A percentile compares a stretch with the other conserved stretches of the same genome.
Conservation (phyloP, 768 basidiomycete species). For the Rhodotorula babjevae region DNA sequence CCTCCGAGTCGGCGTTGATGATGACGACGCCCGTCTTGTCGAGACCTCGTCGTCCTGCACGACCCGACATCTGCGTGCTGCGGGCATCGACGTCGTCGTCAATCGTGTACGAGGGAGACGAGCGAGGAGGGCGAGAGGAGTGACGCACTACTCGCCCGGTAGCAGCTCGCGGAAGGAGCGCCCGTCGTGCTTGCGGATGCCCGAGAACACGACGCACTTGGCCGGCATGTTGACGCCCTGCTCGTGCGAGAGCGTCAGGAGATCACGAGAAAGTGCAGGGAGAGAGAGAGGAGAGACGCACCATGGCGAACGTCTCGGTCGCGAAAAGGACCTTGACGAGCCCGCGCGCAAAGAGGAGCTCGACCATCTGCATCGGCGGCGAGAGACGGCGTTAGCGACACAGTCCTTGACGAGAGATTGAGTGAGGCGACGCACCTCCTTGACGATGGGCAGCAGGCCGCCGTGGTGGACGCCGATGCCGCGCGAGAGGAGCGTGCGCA, state of each 20-base stretch:
- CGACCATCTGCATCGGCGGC: constrained; percentile 64
- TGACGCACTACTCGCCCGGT: constrained; percentile 54
- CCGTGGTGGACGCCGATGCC: constrained; percentile 98
- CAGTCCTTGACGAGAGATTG: neutral
- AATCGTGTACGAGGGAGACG: neutral
- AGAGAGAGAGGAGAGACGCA: constrained; percentile 45
- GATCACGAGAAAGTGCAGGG: neutral
- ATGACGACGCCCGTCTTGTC: constrained; percentile 95
- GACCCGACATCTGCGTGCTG: constrained; percentile 98
- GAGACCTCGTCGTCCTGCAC: constrained; percentile 90
- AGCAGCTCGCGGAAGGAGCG: constrained; percentile 81
- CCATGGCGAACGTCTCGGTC: constrained; percentile 99
- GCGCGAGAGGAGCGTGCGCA: constrained; percentile 79
- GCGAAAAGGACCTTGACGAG: constrained; percentile 95
- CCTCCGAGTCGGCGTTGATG: constrained; percentile 71
- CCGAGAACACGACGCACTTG: constrained; percentile 91
- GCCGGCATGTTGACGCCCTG: constrained; percentile 99
- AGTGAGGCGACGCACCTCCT: constrained; percentile 61
- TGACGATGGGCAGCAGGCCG: constrained; percentile 89
- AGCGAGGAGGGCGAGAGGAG: neutral
- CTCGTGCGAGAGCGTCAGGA: neutral
- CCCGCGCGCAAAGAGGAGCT: constrained; percentile 90
- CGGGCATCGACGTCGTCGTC: constrained; percentile 50
- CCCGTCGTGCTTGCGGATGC: constrained; percentile 91
- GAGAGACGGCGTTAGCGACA: neutral